Conservation (phyloP, 2,329 filamentous ascomycete genomes). For the Hypoxylon sp. region DNA sequence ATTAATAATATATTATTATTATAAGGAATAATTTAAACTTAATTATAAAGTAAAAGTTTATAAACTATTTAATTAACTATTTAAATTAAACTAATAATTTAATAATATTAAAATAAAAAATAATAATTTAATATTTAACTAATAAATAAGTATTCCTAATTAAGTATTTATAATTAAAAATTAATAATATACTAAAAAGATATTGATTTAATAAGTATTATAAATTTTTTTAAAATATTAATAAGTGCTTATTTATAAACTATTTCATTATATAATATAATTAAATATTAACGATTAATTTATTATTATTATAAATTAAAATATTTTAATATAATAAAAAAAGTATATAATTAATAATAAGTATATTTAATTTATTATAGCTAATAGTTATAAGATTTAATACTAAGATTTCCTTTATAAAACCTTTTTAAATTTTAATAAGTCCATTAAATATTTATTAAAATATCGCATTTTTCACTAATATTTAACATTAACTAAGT, state of each 20-base stretch:
- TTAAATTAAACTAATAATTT: too few relatives aligned
- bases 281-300: too few relatives aligned
- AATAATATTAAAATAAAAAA: neutral
- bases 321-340: too few relatives aligned
- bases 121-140: constrained; percentile 1
- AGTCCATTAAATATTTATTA: neutral
- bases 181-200: neutral
- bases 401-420: neutral
- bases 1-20: neutral
- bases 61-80: neutral
- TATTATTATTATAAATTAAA: too few relatives aligned
- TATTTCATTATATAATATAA: too few relatives aligned
- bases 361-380: neutral
- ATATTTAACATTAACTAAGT: neutral
- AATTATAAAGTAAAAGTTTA: neutral
- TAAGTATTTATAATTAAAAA: neutral
- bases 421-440: constrained; percentile 2
- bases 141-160: too few relatives aligned
- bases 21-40: neutral
- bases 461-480: neutral
- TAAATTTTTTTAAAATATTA: too few relatives aligned
- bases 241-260: too few relatives aligned
- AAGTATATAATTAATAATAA: too few relatives aligned
- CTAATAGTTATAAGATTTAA: neutral
- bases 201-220: too few relatives aligned